Base-by-base conservation (phyloP, 352 stramenopile genomes). In the Phytophthora cajani region DNA sequence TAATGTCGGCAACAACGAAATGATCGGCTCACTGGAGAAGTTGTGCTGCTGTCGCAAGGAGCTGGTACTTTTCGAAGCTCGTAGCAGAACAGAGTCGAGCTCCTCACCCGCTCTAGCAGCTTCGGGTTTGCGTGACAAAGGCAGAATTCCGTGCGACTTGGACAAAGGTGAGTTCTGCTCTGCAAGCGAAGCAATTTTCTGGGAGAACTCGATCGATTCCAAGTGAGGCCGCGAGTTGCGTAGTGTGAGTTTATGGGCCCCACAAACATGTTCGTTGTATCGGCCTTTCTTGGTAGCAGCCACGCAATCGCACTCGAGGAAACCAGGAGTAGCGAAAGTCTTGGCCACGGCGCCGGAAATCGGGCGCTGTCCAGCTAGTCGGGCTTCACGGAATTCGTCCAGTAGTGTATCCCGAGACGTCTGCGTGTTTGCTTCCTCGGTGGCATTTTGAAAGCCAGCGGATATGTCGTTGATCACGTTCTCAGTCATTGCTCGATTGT, bases 161-260 rank as follows among this genome's bases (percentile, higher is more conserved):
- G 33, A 36, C 0, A 61, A 44, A 16, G 33, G 61, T 5, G 54
- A 71, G 23, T 66, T 60, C 50, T 59, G 54, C 42, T 60, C 66
- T 6, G 60, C 44, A 51, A 67, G 60, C 1, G 52, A 64, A 27
- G 58, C 50, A 5, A 78, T 54, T 27, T 62, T 77, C 17, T 74
- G 70, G 5, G 58, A 54, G 17, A 61, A 61, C 3, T 78, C 79
- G 30, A 86, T 67, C 12, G 74, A 64, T n/a, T 79, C 71, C 7
- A 80, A 58, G 32, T 89, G 67, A 0, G 77, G 72, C 47, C 80
- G 74, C 8, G 84, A 92, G 30, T 89, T 78, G 7, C 82, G 75
- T 21, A 92, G 64, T 23, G 81, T 88, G 21, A 90, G 75, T 27
- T 82, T 88, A 66, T 92, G 84, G n/a, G 82, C 84, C 21, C 76